Evolutionary conservation across 345 rosid species (phyloP).

Genomic region (Eucalyptus erythrocorys): DNA sequence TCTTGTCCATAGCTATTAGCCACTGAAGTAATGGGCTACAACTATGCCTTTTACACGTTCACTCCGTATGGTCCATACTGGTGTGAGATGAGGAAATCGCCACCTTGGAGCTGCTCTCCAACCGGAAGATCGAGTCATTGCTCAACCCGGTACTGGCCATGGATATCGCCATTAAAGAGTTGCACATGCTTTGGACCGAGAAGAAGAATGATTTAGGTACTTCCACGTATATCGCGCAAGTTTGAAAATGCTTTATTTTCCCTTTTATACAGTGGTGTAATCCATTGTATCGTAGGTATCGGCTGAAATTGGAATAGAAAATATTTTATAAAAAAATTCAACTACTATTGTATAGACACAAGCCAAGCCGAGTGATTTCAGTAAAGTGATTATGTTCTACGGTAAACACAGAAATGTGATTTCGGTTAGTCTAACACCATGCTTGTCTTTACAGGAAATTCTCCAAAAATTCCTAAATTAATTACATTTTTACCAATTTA

Average conservation of each 20-base stretch:
- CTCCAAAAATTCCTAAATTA: no score
- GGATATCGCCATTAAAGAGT: not conserved
- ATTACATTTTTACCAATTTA: no score
- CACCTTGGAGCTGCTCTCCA: not conserved
- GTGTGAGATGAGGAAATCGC: not conserved
- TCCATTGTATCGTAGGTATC: not conserved
- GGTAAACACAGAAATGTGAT: not conserved
- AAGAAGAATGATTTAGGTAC: not conserved
- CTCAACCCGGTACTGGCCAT: not conserved
- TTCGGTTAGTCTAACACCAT: not conserved
- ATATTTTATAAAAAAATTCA: not conserved
- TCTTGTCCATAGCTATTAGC: not conserved
- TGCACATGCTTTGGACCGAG: not conserved
- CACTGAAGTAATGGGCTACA: not conserved
- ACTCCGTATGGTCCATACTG: not conserved
- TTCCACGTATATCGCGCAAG: not conserved
- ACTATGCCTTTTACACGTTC: not conserved
- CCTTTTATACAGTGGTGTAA: not conserved
- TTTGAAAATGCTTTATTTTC: not conserved
- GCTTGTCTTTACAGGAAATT: no score
- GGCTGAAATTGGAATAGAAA: not conserved
- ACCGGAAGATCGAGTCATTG: not conserved
- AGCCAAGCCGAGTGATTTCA: not conserved
- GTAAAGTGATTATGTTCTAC: not conserved
- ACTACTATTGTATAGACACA: not conserved